Evolutionary conservation across 2,329 filamentous ascomycete genomes (phyloP).

Genomic region (Colletotrichum melonis): DNA sequence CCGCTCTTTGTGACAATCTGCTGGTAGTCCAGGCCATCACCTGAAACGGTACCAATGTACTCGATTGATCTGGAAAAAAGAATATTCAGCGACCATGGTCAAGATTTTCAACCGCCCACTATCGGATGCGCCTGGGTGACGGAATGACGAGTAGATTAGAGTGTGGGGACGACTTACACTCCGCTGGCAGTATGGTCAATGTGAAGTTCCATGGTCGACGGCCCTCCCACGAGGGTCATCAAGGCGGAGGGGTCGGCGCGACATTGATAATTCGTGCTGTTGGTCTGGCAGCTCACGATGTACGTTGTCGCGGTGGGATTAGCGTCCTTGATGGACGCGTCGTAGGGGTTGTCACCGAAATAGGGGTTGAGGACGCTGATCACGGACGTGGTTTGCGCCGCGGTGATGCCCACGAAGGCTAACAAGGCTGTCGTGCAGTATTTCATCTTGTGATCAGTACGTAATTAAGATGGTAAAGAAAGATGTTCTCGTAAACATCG

Average conservation of each 20-base stretch:
- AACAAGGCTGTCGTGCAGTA: neutral
- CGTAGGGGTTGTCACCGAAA: constrained; percentile 38
- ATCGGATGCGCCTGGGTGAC: neutral
- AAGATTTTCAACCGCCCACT: neutral
- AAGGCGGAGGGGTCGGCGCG: constrained; percentile 25
- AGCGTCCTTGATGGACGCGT: constrained; percentile 45
- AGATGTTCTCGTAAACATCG: neutral
- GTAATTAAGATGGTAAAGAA: neutral
- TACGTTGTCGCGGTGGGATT: constrained; percentile 44
- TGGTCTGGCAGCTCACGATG: constrained; percentile 41
- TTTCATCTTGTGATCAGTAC: neutral
- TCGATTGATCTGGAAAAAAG: neutral
- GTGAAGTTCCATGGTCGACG: constrained; percentile 40
- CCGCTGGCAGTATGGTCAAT: neutral
- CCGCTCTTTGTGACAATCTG: neutral
- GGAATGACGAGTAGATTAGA: neutral
- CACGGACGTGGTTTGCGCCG: constrained; percentile 41
- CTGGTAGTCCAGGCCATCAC: neutral
- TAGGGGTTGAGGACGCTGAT: constrained; percentile 43
- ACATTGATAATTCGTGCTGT: constrained; percentile 40
- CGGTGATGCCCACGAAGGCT: constrained; percentile 23
- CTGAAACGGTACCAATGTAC: constrained; percentile 9
- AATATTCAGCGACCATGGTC: neutral
- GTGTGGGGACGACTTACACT: neutral
- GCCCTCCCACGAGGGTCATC: constrained; percentile 44